Evolutionary conservation across 2,329 filamentous ascomycete genomes (phyloP).

Genomic region (Hypomyces rosellus): DNA sequence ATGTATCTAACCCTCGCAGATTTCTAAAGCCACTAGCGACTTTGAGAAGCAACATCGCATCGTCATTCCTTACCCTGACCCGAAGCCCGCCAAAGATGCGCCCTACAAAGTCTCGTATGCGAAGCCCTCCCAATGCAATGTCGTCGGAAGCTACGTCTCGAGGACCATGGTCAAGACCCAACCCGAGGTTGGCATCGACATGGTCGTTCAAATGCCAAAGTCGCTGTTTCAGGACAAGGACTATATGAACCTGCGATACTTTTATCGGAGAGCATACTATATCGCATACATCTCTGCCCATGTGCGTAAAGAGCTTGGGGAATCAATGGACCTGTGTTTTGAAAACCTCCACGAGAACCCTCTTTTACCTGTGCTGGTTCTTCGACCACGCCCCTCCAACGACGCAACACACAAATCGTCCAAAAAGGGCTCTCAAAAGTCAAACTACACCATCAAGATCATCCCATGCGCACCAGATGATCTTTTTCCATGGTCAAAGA

Average conservation of each 20-base stretch:
- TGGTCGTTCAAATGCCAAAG: constrained; percentile 80
- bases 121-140: constrained; percentile 72
- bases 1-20: constrained; percentile 34
- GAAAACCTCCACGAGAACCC: constrained; percentile 65
- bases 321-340: constrained; percentile 54
- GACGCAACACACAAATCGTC: constrained; percentile 14
- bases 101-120: constrained; percentile 77
- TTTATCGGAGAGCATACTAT: constrained; percentile 91
- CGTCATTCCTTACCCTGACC: constrained; percentile 77
- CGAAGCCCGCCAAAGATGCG: constrained; percentile 65
- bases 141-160: constrained; percentile 80
- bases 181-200: constrained; percentile 58
- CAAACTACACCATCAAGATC: constrained; percentile 61
- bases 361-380: constrained; percentile 62
- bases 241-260: constrained; percentile 86
- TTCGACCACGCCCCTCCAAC: constrained; percentile 30
- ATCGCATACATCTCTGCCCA: constrained; percentile 72
- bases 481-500: constrained; percentile 65
- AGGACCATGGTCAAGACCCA: constrained; percentile 66
- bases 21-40: constrained; percentile 60
- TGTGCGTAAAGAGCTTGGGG: constrained; percentile 52
- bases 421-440: constrained; percentile 22
- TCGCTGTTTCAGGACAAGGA: constrained; percentile 88
- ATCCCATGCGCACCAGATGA: constrained; percentile 66
- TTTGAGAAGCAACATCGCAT: constrained; percentile 63